These are phyloP conservation scores for Brettanomyces custersianus DNA, from an alignment of 805 yeast species.

Conservation along the genomic window DNA sequence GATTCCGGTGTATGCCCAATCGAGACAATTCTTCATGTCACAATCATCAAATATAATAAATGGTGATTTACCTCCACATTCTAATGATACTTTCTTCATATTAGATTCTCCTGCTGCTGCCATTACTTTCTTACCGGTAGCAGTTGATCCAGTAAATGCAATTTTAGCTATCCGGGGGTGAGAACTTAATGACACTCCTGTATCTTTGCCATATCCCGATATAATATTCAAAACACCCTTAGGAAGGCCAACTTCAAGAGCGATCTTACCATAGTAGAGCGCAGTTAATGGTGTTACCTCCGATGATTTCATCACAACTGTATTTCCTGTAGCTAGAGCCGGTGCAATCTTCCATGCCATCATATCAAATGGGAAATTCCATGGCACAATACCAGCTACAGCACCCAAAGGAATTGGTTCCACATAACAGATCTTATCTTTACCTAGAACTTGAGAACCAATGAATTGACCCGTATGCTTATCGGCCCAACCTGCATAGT, in stretches of 20 bases:
- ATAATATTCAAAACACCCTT: conserved; percentile 68
- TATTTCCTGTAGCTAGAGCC: conserved; percentile 67
- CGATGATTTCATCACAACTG: conserved; percentile 63
- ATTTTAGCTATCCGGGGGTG: conserved; percentile 62
- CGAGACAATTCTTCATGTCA: conserved; percentile 41
- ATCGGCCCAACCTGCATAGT: conserved; percentile 75
- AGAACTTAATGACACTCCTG: conserved; percentile 57
- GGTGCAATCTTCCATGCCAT: conserved; percentile 74
- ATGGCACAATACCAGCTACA: conserved; percentile 74
- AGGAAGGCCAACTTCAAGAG: conserved; percentile 64
- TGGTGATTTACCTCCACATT: conserved; percentile 56
- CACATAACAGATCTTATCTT: conserved; percentile 42
- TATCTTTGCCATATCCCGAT: conserved; percentile 62
- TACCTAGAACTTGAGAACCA: conserved; percentile 22
- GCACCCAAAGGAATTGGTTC: conserved; percentile 59
- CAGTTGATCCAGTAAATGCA: conserved; percentile 78
- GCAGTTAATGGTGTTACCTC: conserved; percentile 72
- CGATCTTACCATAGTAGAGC: conserved; percentile 50
- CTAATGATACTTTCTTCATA: conserved; percentile 49
- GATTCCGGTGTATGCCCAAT: conserved; percentile 41
- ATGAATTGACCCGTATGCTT: conserved; percentile 59
- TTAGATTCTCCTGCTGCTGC: conserved; percentile 50
- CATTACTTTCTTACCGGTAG: conserved; percentile 63
- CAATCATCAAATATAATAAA: conserved; percentile 43
- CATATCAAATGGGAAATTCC: conserved; percentile 80